These are phyloP conservation scores for Cutaneotrichosporon sp. DNA, from an alignment of 1,284 basidiomycete species.

Conservation along the genomic window DNA sequence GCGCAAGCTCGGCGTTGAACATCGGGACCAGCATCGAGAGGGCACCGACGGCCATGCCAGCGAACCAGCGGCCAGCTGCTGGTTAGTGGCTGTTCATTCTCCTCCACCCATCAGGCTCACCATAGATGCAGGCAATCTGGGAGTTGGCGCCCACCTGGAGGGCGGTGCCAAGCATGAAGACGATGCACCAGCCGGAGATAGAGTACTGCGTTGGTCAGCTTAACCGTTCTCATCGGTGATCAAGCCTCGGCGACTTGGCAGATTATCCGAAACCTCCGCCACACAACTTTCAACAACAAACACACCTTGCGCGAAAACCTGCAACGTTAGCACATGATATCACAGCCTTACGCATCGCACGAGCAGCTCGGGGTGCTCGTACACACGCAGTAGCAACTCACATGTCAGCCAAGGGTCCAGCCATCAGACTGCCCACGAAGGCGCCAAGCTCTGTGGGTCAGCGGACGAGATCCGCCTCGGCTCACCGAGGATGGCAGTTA, in stretches of 20 bases:
- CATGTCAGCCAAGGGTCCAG: constrained; percentile 46
- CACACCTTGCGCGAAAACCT: constrained; percentile 41
- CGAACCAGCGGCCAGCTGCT: constrained; percentile 44
- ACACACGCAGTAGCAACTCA: neutral
- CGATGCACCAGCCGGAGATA: constrained; percentile 48
- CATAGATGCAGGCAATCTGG: constrained; percentile 44
- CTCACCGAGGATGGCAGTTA: constrained; percentile 44
- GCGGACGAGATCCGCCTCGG: neutral
- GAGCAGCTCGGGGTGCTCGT: neutral
- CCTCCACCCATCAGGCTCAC: constrained; percentile 20
- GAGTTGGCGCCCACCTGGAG: constrained; percentile 44
- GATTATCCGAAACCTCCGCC: too few relatives aligned
- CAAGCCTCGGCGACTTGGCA: neutral
- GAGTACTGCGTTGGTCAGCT: constrained; percentile 34
- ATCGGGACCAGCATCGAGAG: constrained; percentile 52
- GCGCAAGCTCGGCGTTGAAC: constrained; percentile 75
- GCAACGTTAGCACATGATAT: neutral
- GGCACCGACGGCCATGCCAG: constrained; percentile 51
- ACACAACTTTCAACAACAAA: neutral
- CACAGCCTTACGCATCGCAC: neutral
- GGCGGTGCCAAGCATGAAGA: constrained; percentile 49
- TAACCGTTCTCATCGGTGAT: neutral
- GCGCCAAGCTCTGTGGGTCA: constrained; percentile 41
- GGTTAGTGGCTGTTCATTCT: neutral
- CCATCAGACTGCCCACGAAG: constrained; percentile 45